These are phyloP conservation scores for Triadica sebifera DNA, from an alignment of 345 rosid genomes.

Conservation along the genomic window DNA sequence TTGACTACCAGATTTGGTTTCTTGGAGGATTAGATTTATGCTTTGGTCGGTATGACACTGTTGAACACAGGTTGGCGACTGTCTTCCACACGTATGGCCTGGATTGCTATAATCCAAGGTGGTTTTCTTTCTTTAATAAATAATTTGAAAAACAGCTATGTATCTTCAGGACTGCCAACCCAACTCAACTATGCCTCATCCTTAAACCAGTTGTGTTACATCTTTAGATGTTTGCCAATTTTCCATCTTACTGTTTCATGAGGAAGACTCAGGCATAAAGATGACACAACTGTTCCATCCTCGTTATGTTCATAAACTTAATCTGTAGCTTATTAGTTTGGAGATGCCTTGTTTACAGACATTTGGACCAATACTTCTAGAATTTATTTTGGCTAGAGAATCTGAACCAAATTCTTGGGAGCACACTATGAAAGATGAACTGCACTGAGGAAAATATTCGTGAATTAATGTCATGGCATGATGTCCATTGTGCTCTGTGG, in stretches of 20 bases:
- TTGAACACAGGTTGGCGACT: conserved; percentile 75
- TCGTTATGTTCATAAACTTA: no score
- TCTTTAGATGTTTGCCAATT: no score
- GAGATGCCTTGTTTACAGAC: no score
- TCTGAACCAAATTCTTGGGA: conserved; percentile 99
- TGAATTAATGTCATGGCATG: conserved; percentile 99
- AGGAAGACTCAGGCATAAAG: no score
- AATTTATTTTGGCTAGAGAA: conserved; percentile 51
- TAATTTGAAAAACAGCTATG: not conserved
- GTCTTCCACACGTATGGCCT: conserved; percentile 70
- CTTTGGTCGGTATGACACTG: conserved; percentile 85
- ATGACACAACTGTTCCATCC: no score
- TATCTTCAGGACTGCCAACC: not conserved
- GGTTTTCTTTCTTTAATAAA: not conserved
- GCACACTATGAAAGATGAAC: conserved; percentile 76
- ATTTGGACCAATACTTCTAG: not conserved
- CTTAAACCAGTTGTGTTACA: not conserved
- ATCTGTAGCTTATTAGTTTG: no score
- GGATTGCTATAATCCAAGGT: conserved; percentile 98
- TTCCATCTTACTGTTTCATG: no score
- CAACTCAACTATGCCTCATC: not conserved
- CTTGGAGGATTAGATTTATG: conserved; percentile 93
- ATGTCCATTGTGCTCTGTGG: conserved; percentile 94
- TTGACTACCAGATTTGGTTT: conserved; percentile 78
- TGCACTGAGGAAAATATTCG: conserved; percentile 67